phyloP scores from a whole-genome alignment of 371 early-diverging fungal genomes.

The Circinella minor region DNA sequence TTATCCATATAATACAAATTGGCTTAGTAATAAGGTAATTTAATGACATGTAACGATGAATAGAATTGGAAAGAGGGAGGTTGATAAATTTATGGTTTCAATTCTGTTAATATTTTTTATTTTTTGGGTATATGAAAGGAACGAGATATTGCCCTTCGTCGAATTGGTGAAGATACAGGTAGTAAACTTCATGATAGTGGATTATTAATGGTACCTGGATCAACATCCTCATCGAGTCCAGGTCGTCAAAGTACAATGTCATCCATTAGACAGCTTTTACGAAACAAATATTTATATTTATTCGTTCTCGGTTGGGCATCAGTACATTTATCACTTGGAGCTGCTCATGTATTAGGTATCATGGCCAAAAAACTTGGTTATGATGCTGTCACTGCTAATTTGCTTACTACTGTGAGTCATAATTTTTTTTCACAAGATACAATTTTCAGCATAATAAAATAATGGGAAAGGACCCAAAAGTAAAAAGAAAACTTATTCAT shows the following conservation, averaged over 20 bases:
- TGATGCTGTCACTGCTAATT: conserved; percentile 53
- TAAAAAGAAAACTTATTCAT: too few species aligned
- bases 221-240: background rate
- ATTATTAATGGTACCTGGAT: background rate
- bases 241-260: background rate
- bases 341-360: conserved; percentile 45
- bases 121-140: conserved; percentile 18
- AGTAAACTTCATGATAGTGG: conserved; percentile 2
- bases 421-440: background rate
- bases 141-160: conserved; percentile 30
- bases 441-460: too few species aligned
- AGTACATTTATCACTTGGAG: conserved; percentile 40
- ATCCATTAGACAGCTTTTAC: background rate
- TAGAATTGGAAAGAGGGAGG: background rate
- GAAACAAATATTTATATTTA: conserved; percentile 35
- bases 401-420: conserved; percentile 46
- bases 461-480: background rate
- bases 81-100: background rate
- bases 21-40: conserved; percentile 37
- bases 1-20: conserved; percentile 48
- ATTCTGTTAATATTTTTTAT: background rate
- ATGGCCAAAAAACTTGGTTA: conserved; percentile 49
- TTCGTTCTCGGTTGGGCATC: conserved; percentile 48
- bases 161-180: conserved; percentile 21
- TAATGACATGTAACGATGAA: background rate